Base-by-base conservation (phyloP, 306 rosid genomes). In the Cicer cuneatum region DNA sequence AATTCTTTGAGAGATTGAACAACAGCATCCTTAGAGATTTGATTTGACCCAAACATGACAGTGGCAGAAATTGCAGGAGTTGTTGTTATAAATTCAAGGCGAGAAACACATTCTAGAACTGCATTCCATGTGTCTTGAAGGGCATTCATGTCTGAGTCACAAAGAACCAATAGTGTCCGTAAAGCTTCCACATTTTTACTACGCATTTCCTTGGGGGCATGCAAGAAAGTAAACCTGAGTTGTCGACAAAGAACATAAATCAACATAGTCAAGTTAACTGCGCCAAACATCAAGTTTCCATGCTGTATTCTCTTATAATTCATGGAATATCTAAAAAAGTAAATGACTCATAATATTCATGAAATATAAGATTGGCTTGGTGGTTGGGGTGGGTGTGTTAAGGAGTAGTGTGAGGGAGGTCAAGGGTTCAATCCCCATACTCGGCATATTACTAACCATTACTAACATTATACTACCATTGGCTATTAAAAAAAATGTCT, bases 91-190 rank as follows among this genome's bases (percentile, higher is more conserved):
- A 73, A 89, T 79, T 95, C 99, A 65, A 95, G 98, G 56, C 99
- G 96, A 60, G 99, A 90, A 76, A 92, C 93, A 80, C 99, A 95
- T 84, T 95, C 99, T 80, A 95, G 82, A 84, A 95, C 90, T 47
- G 99, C 99, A 87, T 95, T 95, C 99, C 99, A 95, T 52, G 99
- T 92, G 83, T 95, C 98, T 83, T 87, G 97, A 82, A 95, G 98
- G 56, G 98, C 78, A 41, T 90, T 93, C 53, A 85, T 85, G 82
- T 90, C 97, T 11, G 87, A 89, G 71, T 90, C 98, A 72, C 97
- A 87, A 54, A 95, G 87, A 61, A 84, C 51, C 79, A 95, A 83
- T 69, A 95, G 87, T 16, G 92, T 92, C 59, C 93, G 87, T 81
- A 95, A 82, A 57, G 99, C 98, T 86, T 95, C 99, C 71, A 87